Evolutionary conservation across 495 filamentous ascomycete genomes (phyloP), one percentile per base, ranked within the genome.

Genomic region (Penicillium arizonense): DNA sequence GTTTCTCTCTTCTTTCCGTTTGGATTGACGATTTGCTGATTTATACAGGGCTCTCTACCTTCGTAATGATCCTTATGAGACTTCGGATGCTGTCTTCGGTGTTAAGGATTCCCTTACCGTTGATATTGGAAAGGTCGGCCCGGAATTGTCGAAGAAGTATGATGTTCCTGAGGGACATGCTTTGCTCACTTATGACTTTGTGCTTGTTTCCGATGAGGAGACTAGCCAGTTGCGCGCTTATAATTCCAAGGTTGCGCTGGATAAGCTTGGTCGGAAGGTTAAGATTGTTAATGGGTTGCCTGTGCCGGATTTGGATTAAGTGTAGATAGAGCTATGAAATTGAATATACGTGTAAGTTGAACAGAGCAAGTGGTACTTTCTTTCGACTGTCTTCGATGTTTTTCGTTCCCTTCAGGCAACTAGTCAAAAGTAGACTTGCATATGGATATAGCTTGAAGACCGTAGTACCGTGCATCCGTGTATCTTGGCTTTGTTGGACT

Each of bases 21-120:
- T 14, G 26, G 1, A 20, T 58, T 28, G 4, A n/a, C 48, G 2
- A n/a, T 14, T 38, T 59, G 16, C 14, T 50, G 47, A 61, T 20
- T 13, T 21, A 11, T 13, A 30, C 28, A 88, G 84, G 7, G 89
- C 91, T 1, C 77, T 97, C 1, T 97, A 94, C 61, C 72, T 92
- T 55, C 82, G 87, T 3, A 85, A 84, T 28, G 91, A 96, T 58
- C 89, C 89, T 1, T 96, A 96, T 63, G 91, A 94, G 70, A 90
- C 85, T 2, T 90, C 88, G 1, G 92, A 97, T 63, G 89, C 91
- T 0, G 92, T 96, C 35, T 96, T 96, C 56, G 92, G 93, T 18
- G 92, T 96, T 44, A 96, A 97, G 68, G 77, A 89, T 63, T 89
- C 86, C 7, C 75, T 96, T 8, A 74, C 93, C 16, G 78, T 96